Base-by-base conservation (phyloP, 2,329 filamentous ascomycete species). In the Cylindrodendrum hubeiense region DNA sequence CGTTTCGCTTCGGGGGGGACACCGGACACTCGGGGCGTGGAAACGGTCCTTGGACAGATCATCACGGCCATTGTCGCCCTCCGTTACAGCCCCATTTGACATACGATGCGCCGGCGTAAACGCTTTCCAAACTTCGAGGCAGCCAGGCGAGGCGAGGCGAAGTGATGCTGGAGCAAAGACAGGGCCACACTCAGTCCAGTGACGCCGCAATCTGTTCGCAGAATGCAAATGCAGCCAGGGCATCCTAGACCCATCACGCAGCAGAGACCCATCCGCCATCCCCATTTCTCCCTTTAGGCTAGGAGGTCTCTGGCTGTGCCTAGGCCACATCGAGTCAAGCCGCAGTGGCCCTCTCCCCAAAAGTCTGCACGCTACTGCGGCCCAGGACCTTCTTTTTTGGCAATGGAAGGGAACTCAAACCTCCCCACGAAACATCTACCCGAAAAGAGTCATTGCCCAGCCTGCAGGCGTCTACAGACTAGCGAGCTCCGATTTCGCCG, bases 401-500 rank as follows among this genome's bases (percentile, higher is more conserved):
- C 61, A 54, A 61, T 74, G 57, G 72, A 73, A 74, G 69, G 69
- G 37, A 62, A 65, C 50, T 66, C 64, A 50, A 67, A 53, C 50
- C 37, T 63, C 68, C 46, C 67, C 44, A 65, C 62, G 50, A 61
- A 60, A 46, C 58, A 53, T 49, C 53, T 59, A 30, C 19, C 37
- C 63, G 58, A 56, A 71, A 69, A 66, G 72, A 74, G 70, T 74
- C 70, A 74, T 67, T 62, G 46, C 49, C 53, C 24, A 37, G 37
- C 37, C 37, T n/a, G 37, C 37, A 5, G 15, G 37, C 37, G n/a
- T 7, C 34, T 30, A 30, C 28, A 30, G 12, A 10, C 37, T 39
- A 39, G 47, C 65, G 33, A 52, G 53, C 67, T 74, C 72, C 72
- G 72, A 75, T 75, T 69, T 74, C 72, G 72, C 72, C 68, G 50